Percentiles rank a stretch among this genome's conserved stretches.
These are phyloP conservation scores for Glycine latifolia DNA, from an alignment of 306 rosid genomes.

Conservation along the genomic window DNA sequence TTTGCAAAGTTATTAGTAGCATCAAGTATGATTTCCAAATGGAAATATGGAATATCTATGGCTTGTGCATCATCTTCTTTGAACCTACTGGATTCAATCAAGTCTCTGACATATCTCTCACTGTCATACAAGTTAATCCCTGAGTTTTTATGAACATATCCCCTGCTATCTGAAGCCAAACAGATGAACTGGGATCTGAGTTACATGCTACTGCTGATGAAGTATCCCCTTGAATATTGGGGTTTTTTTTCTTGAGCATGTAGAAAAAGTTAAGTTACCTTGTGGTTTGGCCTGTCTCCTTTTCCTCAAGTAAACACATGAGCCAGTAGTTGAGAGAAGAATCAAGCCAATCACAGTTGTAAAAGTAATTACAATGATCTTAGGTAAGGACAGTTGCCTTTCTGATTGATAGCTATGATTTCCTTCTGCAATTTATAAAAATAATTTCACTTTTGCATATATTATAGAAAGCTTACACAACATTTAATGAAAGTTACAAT, in stretches of 20 bases:
- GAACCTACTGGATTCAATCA: constrained; percentile 64
- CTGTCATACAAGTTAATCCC: constrained; percentile 58
- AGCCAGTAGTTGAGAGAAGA: constrained; percentile 55
- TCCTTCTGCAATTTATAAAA: constrained; percentile 48
- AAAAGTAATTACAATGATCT: constrained; percentile 53
- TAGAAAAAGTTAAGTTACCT: constrained; percentile 54
- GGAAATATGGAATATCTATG: constrained; percentile 71
- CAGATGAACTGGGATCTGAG: constrained; percentile 38
- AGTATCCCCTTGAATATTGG: constrained; percentile 32
- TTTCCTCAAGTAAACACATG: constrained; percentile 58
- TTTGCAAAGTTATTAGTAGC: constrained; percentile 69
- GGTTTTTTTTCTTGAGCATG: not conserved
- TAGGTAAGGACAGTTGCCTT: constrained; percentile 47
- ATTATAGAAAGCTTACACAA: not conserved
- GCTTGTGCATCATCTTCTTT: constrained; percentile 66
- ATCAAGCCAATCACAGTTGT: constrained; percentile 50
- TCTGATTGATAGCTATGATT: constrained; percentile 40
- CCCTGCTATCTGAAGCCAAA: constrained; percentile 65
- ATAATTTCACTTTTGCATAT: constrained; percentile 7
- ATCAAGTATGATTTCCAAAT: constrained; percentile 63
- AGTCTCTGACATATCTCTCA: constrained; percentile 60
- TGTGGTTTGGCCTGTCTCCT: constrained; percentile 52
- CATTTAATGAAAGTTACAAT: not conserved
- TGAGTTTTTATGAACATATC: constrained; percentile 53
- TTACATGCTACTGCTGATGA: not conserved